Percentiles rank a stretch among this genome's conserved stretches.
Evolutionary conservation across 2,329 filamentous ascomycete genomes (phyloP).

Genomic region (Colletotrichum gigasporum): DNA sequence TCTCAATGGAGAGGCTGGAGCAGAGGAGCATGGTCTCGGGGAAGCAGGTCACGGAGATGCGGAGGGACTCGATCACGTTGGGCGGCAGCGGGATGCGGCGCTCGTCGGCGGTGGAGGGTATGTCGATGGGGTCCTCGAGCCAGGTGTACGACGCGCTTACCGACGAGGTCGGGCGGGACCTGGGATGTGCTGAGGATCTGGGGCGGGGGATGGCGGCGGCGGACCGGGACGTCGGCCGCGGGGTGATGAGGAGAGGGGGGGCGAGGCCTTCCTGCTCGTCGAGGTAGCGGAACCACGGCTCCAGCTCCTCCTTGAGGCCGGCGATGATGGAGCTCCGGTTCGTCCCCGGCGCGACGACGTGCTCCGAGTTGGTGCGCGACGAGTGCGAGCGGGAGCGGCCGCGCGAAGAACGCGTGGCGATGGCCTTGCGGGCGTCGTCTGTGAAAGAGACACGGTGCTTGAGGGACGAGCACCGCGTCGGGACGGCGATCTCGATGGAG

Average conservation of each 20-base stretch:
- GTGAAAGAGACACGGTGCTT: conserved; percentile 25
- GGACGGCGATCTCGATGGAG: conserved; percentile 26
- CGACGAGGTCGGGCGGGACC: conserved; percentile 17
- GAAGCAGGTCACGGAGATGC: conserved; percentile 64
- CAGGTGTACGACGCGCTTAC: conserved; percentile 29
- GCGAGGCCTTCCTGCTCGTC: conserved; percentile 27
- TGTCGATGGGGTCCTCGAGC: conserved; percentile 32
- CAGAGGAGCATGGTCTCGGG: conserved; percentile 68
- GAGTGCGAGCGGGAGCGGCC: conserved; percentile 12
- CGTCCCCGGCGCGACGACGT: neutral
- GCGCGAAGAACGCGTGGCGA: conserved; percentile 7
- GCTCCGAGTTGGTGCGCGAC: neutral
- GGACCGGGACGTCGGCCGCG: neutral
- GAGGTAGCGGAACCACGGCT: conserved; percentile 33
- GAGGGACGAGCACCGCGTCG: conserved; percentile 29
- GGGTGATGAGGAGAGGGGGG: conserved; percentile 17
- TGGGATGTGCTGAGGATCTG: conserved; percentile 14
- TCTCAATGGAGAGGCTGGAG: conserved; percentile 65
- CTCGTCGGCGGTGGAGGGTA: conserved; percentile 23
- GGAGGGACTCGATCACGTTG: conserved; percentile 62
- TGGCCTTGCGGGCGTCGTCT: conserved; percentile 22
- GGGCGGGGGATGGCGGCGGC: conserved; percentile 1
- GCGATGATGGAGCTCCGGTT: conserved; percentile 21
- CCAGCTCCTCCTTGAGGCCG: conserved; percentile 32
- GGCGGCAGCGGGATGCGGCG: conserved; percentile 57